These are phyloP conservation scores for Wickerhamiella sergipiensis DNA, from an alignment of 805 yeast genomes.

Conservation along the genomic window DNA sequence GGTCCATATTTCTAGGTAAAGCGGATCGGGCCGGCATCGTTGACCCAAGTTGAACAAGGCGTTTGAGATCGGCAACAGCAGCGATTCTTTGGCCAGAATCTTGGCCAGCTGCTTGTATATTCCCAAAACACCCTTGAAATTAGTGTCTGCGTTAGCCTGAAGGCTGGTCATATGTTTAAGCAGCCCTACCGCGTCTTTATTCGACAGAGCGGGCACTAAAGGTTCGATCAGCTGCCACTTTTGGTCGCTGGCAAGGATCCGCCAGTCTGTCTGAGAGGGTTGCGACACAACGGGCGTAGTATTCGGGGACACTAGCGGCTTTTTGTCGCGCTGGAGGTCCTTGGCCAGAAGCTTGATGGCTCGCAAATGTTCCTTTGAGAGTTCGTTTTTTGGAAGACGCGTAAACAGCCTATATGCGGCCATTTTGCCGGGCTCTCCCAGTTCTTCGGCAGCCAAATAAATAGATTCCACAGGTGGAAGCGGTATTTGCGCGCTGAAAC, in stretches of 20 bases:
- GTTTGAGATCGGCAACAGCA: background rate
- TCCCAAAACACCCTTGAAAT: background rate
- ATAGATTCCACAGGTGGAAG: background rate
- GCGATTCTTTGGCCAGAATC: background rate
- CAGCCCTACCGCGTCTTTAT: background rate
- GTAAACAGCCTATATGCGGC: background rate
- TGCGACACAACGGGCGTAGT: too few species aligned
- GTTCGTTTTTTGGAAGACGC: background rate
- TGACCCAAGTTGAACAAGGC: background rate
- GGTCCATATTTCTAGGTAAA: background rate
- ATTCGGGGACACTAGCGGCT: too few species aligned
- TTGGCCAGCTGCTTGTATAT: background rate
- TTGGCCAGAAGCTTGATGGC: background rate
- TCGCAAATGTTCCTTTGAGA: background rate
- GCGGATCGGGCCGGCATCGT: background rate
- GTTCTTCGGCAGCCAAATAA: background rate
- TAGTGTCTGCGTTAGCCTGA: background rate
- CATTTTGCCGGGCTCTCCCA: background rate
- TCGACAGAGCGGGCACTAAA: background rate
- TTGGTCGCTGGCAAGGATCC: background rate
- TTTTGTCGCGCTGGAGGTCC: background rate
- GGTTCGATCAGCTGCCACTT: background rate
- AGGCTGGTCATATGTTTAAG: background rate
- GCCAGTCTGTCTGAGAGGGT: background rate
- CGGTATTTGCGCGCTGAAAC: background rate